Conservation (phyloP, 208 protist genomes). For the Acanthamoeba royreba region DNA sequence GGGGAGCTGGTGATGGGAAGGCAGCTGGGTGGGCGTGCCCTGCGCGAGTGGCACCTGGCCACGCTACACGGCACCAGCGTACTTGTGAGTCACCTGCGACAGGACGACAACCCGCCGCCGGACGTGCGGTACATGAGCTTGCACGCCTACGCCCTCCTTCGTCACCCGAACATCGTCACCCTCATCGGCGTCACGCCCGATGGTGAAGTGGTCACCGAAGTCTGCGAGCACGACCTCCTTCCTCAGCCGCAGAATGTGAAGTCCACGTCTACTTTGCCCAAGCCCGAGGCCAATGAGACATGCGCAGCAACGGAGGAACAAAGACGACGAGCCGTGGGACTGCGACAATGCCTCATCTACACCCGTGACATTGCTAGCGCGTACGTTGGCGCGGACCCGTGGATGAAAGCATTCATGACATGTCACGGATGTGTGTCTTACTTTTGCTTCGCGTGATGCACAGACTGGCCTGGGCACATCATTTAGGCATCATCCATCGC, state of each 20-base stretch:
- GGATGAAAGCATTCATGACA: too few relatives aligned
- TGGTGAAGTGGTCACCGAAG: conserved; percentile 23
- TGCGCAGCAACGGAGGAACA: neutral
- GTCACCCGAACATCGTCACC: conserved; percentile 12
- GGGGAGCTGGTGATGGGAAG: neutral
- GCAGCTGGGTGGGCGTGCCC: neutral
- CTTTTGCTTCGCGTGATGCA: too few relatives aligned
- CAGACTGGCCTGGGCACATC: neutral
- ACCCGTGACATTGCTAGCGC: neutral
- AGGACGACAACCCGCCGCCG: neutral
- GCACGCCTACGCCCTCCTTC: conserved; percentile 24
- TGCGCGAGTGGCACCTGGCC: neutral
- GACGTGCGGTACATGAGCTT: neutral
- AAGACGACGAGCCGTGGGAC: neutral
- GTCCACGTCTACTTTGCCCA: neutral
- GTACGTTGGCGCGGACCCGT: too few relatives aligned
- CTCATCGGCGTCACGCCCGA: neutral
- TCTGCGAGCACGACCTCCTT: conserved; percentile 8
- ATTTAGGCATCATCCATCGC: neutral
- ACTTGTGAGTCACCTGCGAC: neutral
- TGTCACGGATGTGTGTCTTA: too few relatives aligned
- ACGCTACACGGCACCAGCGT: neutral
- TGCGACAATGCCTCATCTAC: neutral
- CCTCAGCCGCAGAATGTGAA: neutral
- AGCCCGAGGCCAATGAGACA: neutral